Conservation (phyloP, 495 filamentous ascomycete species). For the Ramalina peruviana region DNA sequence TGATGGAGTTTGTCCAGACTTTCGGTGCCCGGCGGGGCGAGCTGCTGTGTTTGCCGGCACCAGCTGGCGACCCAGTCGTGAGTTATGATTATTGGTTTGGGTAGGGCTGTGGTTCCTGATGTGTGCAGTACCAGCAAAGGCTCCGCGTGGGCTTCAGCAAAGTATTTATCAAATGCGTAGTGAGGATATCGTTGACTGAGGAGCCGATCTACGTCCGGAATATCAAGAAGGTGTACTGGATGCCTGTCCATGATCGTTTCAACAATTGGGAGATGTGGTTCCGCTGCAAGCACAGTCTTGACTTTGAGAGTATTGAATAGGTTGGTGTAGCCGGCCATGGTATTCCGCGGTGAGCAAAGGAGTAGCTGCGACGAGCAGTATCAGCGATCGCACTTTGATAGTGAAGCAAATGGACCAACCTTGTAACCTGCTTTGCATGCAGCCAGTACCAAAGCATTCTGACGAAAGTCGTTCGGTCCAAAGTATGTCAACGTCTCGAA, state of each 20-base stretch:
- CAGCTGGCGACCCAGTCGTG: conserved; percentile 16
- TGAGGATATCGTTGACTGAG: conserved; percentile 12
- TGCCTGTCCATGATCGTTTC: conserved; percentile 12
- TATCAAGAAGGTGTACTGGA: conserved; percentile 7
- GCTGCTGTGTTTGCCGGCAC: conserved; percentile 7
- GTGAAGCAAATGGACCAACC: conserved; percentile 5
- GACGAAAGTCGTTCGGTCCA: conserved; percentile 32
- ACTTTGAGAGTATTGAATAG: conserved; percentile 19
- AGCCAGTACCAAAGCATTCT: conserved; percentile 25
- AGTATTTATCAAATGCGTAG: conserved; percentile 20
- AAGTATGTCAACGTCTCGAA: conserved; percentile 29
- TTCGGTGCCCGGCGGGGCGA: conserved; percentile 16
- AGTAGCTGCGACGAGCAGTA: conserved; percentile 16
- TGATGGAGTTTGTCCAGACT: conserved; percentile 10
- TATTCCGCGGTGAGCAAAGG: conserved; percentile 25
- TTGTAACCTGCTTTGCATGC: conserved; percentile 35
- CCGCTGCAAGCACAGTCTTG: conserved; percentile 16
- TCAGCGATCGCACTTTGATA: too few relatives aligned
- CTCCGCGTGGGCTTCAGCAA: conserved; percentile 17
- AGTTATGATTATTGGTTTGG: conserved; percentile 25
- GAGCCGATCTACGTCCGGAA: conserved; percentile 19
- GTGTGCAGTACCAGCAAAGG: conserved; percentile 24
- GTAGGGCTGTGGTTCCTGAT: conserved; percentile 27
- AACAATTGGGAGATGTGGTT: conserved; percentile 11
- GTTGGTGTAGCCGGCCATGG: conserved; percentile 16